A percentile compares a stretch with the other conserved stretches of the same genome.
phyloP scores from a whole-genome alignment of 106 monocot genomes.

The Posidonia australis region DNA sequence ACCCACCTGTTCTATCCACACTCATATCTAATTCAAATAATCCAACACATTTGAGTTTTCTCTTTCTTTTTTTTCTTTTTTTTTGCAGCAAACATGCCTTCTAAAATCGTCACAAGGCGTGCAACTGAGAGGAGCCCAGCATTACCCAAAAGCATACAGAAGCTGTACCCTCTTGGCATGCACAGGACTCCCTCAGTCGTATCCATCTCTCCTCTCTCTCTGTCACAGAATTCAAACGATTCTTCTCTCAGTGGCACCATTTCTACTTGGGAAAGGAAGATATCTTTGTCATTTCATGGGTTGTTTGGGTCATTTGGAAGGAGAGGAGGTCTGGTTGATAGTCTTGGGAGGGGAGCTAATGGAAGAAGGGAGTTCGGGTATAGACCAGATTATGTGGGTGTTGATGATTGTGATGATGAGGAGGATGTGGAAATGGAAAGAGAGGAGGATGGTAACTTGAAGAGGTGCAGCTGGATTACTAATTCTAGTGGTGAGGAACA shows the following conservation, averaged over 20 bases:
- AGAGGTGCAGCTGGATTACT: constrained; percentile 87
- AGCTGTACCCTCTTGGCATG: constrained; percentile 4
- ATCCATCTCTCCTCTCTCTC: constrained; percentile 6
- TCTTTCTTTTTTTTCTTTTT: too few relatives aligned
- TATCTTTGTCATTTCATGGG: constrained; percentile 21
- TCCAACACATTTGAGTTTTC: too few relatives aligned
- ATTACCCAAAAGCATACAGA: background rate
- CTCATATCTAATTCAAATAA: too few relatives aligned
- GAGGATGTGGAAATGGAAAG: constrained; percentile 6
- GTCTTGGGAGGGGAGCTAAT: too few relatives aligned
- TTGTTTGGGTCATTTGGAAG: constrained; percentile 37
- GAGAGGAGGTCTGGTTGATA: too few relatives aligned
- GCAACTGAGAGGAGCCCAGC: background rate
- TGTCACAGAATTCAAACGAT: constrained; percentile 15
- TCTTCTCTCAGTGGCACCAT: constrained; percentile 2
- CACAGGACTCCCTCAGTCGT: background rate
- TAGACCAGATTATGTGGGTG: background rate
- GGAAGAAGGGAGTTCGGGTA: too few relatives aligned
- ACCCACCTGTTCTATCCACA: too few relatives aligned
- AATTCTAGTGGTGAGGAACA: constrained; percentile 57
- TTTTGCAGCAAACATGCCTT: background rate
- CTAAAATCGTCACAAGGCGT: background rate
- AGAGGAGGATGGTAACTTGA: constrained; percentile 30
- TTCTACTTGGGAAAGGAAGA: constrained; percentile 47
- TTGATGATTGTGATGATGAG: background rate